Evolutionary conservation across 768 basidiomycete genomes (phyloP).

Genomic region (Tubosaeta brunneosetosa): DNA sequence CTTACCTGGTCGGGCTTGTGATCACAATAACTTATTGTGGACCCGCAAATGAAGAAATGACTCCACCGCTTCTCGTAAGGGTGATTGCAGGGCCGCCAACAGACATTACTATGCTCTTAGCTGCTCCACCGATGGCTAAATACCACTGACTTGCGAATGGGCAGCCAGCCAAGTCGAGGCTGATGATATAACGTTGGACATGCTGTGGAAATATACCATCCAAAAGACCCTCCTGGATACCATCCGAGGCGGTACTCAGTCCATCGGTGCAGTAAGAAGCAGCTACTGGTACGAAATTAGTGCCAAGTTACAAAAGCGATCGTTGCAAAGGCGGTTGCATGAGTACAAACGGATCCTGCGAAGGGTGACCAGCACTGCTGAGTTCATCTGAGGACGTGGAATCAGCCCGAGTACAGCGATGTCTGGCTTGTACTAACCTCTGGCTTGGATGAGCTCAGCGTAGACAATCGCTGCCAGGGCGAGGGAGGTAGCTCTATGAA

Average conservation of each 20-base stretch:
- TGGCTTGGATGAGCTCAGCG: constrained; percentile 36
- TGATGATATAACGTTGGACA: constrained; percentile 1
- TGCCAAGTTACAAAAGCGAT: not conserved
- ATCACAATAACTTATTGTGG: constrained; percentile 50
- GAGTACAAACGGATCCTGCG: constrained; percentile 30
- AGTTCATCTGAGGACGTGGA: constrained; percentile 23
- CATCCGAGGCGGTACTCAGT: constrained; percentile 14
- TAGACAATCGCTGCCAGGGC: constrained; percentile 30
- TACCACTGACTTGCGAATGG: not conserved
- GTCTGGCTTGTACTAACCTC: constrained; percentile 40
- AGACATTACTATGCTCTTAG: constrained; percentile 52
- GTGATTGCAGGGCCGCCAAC: constrained; percentile 58
- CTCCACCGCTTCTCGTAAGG: constrained; percentile 43
- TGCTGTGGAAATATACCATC: constrained; percentile 7
- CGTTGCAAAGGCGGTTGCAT: constrained; percentile 18
- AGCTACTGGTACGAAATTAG: constrained; percentile 3
- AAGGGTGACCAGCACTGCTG: constrained; percentile 34
- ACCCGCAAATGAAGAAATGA: constrained; percentile 49
- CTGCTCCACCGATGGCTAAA: constrained; percentile 51
- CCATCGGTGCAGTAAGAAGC: constrained; percentile 15
- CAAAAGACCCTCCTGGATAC: constrained; percentile 14
- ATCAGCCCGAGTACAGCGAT: constrained; percentile 1
- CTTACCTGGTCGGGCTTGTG: constrained; percentile 14
- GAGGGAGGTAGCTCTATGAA: constrained; percentile 34
- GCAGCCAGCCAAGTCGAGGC: constrained; percentile 18